Evolutionary conservation across 73 alveolate genomes (phyloP).

Genomic region (Tetrahymena thermophila): DNA sequence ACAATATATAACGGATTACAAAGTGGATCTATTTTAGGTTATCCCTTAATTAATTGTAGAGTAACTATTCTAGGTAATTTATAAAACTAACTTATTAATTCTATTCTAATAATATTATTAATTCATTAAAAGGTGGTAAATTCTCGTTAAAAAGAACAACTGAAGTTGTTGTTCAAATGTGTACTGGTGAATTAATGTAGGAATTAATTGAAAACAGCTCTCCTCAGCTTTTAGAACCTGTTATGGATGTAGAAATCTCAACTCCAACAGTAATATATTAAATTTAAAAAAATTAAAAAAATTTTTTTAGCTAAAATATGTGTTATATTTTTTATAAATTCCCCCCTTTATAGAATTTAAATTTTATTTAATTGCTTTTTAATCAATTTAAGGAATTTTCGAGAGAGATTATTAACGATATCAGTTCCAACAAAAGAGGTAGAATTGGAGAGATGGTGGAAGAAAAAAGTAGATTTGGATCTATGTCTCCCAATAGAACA

Average conservation of each 20-base stretch:
- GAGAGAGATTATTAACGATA: not conserved
- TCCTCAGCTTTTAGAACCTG: not conserved
- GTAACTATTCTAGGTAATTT: not conserved
- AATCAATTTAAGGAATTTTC: not conserved
- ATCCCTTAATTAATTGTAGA: not conserved
- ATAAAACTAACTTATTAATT: not conserved
- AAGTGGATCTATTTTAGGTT: conserved; percentile 7
- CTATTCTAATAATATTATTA: not conserved
- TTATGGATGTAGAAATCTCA: not conserved
- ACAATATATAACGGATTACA: not conserved
- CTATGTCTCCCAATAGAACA: not conserved
- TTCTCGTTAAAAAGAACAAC: not conserved
- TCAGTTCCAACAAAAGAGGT: not conserved
- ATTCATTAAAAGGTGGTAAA: not conserved
- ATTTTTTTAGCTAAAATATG: not conserved
- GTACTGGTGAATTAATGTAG: not conserved
- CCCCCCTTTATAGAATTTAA: not conserved
- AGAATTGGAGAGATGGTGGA: not conserved
- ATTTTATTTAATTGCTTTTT: not conserved
- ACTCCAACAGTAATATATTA: not conserved
- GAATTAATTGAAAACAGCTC: not conserved
- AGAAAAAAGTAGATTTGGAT: not conserved
- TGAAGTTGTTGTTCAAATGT: not conserved
- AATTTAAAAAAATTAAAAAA: not conserved
- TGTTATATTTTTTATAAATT: not conserved